These are phyloP conservation scores for Ganoderma meredithae DNA, from an alignment of 1,284 basidiomycete genomes.

Conservation along the genomic window DNA sequence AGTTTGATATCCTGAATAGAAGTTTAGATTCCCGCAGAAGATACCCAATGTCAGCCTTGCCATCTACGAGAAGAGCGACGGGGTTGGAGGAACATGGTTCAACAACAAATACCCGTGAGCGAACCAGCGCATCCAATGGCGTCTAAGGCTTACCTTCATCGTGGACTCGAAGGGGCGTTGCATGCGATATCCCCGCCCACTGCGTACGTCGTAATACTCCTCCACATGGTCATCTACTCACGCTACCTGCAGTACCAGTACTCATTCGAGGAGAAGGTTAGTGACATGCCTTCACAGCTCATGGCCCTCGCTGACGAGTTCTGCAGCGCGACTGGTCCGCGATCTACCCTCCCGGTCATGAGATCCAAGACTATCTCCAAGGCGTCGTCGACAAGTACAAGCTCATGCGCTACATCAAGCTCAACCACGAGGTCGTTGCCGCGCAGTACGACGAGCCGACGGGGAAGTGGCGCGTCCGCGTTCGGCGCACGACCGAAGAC, in stretches of 20 bases:
- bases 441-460: conserved; percentile 57
- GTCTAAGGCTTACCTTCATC: neutral
- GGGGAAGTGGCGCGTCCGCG: conserved; percentile 61
- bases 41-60: conserved; percentile 60
- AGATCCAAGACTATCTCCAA: conserved; percentile 62
- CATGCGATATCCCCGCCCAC: conserved; percentile 64
- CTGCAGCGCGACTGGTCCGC: conserved; percentile 63
- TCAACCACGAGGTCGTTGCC: conserved; percentile 57
- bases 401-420: conserved; percentile 58
- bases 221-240: neutral
- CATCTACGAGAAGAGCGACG: conserved; percentile 63
- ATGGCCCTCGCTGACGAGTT: neutral
- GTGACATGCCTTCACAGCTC: neutral
- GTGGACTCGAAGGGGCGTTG: conserved; percentile 48
- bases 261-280: conserved; percentile 60
- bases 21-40: conserved; percentile 55
- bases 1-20: neutral
- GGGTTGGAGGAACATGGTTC: conserved; percentile 65
- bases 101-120: conserved; percentile 43
- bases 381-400: conserved; percentile 64
- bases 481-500: conserved; percentile 42
- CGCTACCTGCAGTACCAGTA: conserved; percentile 56
- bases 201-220: conserved; percentile 43
- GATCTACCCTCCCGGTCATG: conserved; percentile 64
- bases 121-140: conserved; percentile 19